Percentiles rank a stretch among this genome's conserved stretches.
Evolutionary conservation across 257 asterid genomes (phyloP).

Genomic region (Solanum etuberosum): DNA sequence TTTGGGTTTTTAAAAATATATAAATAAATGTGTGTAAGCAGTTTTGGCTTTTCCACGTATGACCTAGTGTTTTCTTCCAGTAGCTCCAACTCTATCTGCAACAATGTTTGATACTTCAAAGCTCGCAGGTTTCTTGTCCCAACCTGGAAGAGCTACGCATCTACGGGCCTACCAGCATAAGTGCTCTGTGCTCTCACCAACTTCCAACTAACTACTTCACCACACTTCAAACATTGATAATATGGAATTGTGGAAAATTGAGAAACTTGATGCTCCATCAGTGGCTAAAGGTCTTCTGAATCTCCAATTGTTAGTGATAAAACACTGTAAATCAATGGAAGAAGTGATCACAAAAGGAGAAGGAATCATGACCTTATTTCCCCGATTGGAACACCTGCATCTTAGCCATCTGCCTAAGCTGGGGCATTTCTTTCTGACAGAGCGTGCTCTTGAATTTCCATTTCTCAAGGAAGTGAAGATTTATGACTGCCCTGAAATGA

Average conservation of each 20-base stretch:
- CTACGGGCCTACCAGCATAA: fast-evolving
- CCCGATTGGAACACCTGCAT: fast-evolving
- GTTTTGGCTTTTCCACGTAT: too few relatives aligned
- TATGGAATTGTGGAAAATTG: too few relatives aligned
- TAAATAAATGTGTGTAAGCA: too few relatives aligned
- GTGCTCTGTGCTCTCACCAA: too few relatives aligned
- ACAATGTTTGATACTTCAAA: too few relatives aligned
- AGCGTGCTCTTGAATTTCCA: neutral
- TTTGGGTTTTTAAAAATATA: too few relatives aligned
- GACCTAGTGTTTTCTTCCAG: too few relatives aligned
- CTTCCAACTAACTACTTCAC: too few relatives aligned
- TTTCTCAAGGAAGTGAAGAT: neutral
- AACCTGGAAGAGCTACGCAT: fast-evolving
- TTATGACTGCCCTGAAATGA: neutral
- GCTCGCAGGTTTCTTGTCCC: too few relatives aligned
- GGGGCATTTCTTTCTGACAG: neutral
- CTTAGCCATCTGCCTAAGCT: fast-evolving
- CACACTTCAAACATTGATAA: too few relatives aligned
- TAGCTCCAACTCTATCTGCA: too few relatives aligned
- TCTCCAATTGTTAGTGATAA: fast-evolving
- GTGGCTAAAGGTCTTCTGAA: neutral
- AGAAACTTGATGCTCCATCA: too few relatives aligned
- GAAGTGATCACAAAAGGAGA: neutral
- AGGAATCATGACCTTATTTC: neutral
- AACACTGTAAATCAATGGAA: fast-evolving